Evolutionary conservation across 2,329 filamentous ascomycete genomes (phyloP).

Genomic region (Magnaporthales sp.): DNA sequence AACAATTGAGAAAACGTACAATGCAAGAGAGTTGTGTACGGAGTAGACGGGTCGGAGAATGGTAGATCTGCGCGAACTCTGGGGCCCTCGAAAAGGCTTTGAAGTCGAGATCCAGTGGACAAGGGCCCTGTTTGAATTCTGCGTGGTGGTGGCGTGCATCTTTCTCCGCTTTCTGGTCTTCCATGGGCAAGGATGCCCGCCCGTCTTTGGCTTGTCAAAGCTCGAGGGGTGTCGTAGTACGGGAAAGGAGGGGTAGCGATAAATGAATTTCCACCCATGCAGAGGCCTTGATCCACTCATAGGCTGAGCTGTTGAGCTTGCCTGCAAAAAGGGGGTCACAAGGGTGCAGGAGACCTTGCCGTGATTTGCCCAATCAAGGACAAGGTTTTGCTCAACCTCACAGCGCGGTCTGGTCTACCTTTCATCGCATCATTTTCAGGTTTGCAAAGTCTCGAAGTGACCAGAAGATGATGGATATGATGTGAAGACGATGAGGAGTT

Average conservation of each 20-base stretch:
- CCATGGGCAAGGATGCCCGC: neutral
- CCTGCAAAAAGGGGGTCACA: slow-evolving; percentile 4
- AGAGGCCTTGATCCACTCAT: slow-evolving; percentile 3
- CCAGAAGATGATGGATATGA: neutral
- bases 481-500: neutral
- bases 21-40: neutral
- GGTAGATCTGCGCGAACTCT: neutral
- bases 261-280: slow-evolving; percentile 5
- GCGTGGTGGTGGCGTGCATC: neutral
- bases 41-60: neutral
- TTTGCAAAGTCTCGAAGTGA: neutral
- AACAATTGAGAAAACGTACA: neutral
- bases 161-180: neutral
- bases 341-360: slow-evolving; percentile 1
- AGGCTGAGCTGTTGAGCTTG: slow-evolving; percentile 4
- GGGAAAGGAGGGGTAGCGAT: slow-evolving; percentile 5
- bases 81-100: neutral
- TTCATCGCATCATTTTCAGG: neutral
- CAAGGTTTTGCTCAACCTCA: neutral
- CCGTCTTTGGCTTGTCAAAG: neutral
- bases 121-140: neutral
- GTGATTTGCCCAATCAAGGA: neutral
- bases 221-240: slow-evolving; percentile 1
- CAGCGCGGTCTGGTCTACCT: neutral
- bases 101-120: neutral